A percentile compares a stretch with the other conserved stretches of the same genome.
Evolutionary conservation across 2,329 filamentous ascomycete genomes (phyloP).

Genomic region (Penicillium paneum): DNA sequence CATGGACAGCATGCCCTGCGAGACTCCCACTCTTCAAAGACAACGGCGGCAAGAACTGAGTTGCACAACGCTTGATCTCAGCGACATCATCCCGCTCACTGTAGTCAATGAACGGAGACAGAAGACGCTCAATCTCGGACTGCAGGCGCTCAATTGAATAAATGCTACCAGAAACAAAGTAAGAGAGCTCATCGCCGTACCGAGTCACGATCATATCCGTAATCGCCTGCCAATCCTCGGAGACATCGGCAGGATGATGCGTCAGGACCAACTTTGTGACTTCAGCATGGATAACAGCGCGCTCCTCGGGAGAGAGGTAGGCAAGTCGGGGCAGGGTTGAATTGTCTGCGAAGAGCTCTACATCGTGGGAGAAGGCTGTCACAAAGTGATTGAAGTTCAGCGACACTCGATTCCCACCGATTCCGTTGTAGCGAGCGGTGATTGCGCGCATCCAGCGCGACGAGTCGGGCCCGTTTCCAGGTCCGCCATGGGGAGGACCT

Average conservation of each 20-base stretch:
- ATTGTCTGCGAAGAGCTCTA: conserved; percentile 42
- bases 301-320: conserved; percentile 25
- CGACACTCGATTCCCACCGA: conserved; percentile 40
- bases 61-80: conserved; percentile 34
- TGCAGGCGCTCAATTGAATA: conserved; percentile 23
- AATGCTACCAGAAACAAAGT: conserved; percentile 30
- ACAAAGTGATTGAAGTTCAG: conserved; percentile 52
- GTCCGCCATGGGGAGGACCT: neutral
- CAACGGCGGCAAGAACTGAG: conserved; percentile 33
- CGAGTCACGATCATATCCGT: conserved; percentile 64
- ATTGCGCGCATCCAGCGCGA: conserved; percentile 25
- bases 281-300: conserved; percentile 43
- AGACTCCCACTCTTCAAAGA: conserved; percentile 12
- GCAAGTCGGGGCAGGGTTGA: conserved; percentile 40
- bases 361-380: conserved; percentile 44
- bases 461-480: conserved; percentile 1
- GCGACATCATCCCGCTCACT: conserved; percentile 23
- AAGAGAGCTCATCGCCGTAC: conserved; percentile 56
- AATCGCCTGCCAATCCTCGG: conserved; percentile 64
- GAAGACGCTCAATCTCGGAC: conserved; percentile 26
- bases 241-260: conserved; percentile 25
- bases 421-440: conserved; percentile 31
- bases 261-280: conserved; percentile 44
- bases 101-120: conserved; percentile 39
- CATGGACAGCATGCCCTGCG: conserved; percentile 29